Evolutionary conservation across 177 flowering plant species (phyloP).

Genomic region (Vitis hybrid): DNA sequence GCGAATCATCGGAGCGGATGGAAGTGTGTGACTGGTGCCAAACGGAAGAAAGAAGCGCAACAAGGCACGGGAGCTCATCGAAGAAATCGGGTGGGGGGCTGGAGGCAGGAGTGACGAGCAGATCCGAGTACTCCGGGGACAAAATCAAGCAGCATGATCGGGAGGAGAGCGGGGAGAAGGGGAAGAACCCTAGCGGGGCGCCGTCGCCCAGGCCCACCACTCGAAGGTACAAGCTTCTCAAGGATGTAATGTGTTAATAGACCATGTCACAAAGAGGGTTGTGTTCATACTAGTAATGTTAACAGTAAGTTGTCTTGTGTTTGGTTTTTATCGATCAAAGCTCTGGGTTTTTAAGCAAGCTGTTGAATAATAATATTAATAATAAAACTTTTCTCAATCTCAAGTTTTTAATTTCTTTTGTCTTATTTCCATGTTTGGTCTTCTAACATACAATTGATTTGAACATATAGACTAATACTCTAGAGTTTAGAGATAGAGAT

Average conservation of each 20-base stretch:
- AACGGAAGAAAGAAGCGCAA: slow-evolving; percentile 51
- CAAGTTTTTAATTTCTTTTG: background rate
- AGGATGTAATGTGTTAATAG: slow-evolving; percentile 68
- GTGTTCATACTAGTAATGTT: slow-evolving; percentile 7
- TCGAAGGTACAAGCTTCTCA: slow-evolving; percentile 77
- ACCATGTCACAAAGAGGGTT: background rate
- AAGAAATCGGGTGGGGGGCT: slow-evolving; percentile 30
- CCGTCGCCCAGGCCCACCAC: slow-evolving; percentile 57
- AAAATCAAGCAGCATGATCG: slow-evolving; percentile 48
- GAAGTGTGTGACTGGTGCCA: slow-evolving; percentile 85
- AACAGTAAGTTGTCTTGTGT: background rate
- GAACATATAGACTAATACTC: too few relatives aligned
- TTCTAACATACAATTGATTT: background rate
- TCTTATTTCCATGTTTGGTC: background rate
- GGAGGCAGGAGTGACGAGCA: slow-evolving; percentile 18
- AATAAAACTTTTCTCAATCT: slow-evolving; percentile 13
- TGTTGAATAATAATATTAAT: slow-evolving; percentile 13
- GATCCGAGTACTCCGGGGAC: slow-evolving; percentile 48
- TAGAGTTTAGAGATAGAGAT: too few relatives aligned
- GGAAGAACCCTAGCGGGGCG: slow-evolving; percentile 37
- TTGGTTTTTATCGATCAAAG: background rate
- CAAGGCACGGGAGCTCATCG: slow-evolving; percentile 36
- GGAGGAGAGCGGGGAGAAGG: slow-evolving; percentile 39
- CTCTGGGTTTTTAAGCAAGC: slow-evolving; percentile 11
- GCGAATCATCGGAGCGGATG: slow-evolving; percentile 34